Percentiles rank a stretch among this genome's conserved stretches.
phyloP scores from a whole-genome alignment of 2,329 filamentous ascomycete genomes.

The Plenodomus tracheiphilus region DNA sequence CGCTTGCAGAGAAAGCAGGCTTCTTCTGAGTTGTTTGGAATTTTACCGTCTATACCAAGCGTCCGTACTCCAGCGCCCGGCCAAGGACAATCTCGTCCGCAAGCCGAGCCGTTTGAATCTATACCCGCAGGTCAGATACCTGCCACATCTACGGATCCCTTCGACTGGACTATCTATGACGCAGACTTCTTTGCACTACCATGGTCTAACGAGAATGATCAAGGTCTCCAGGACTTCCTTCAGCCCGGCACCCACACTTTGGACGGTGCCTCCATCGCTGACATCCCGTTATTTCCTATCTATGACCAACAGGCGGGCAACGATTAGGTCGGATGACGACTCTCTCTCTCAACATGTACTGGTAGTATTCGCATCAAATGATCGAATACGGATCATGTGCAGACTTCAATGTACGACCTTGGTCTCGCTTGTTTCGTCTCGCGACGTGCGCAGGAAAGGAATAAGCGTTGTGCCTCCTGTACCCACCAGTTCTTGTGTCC shows the following conservation, averaged over 20 bases:
- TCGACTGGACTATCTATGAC: conserved; percentile 39
- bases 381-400: background rate
- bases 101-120: conserved; percentile 2
- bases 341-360: background rate
- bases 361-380: background rate
- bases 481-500: conserved; percentile 48
- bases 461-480: conserved; percentile 59
- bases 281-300: conserved; percentile 38
- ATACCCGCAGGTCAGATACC: conserved; percentile 3
- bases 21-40: conserved; percentile 35
- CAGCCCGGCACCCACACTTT: conserved; percentile 36
- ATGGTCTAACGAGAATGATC: conserved; percentile 37
- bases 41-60: conserved; percentile 18
- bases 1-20: conserved; percentile 31
- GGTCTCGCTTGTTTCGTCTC: conserved; percentile 55
- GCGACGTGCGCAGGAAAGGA: conserved; percentile 56
- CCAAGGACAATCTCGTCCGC: background rate
- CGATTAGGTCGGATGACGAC: conserved; percentile 12
- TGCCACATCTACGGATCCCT: conserved; percentile 4
- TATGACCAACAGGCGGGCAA: conserved; percentile 28
- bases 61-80: background rate
- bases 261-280: conserved; percentile 33
- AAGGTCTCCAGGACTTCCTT: conserved; percentile 34
- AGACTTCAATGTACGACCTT: conserved; percentile 20
- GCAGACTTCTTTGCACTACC: conserved; percentile 36